A percentile compares a stretch with the other conserved stretches of the same genome.
These are phyloP conservation scores for Fragaria nilgerrensis DNA, from an alignment of 306 rosid species.

Conservation along the genomic window DNA sequence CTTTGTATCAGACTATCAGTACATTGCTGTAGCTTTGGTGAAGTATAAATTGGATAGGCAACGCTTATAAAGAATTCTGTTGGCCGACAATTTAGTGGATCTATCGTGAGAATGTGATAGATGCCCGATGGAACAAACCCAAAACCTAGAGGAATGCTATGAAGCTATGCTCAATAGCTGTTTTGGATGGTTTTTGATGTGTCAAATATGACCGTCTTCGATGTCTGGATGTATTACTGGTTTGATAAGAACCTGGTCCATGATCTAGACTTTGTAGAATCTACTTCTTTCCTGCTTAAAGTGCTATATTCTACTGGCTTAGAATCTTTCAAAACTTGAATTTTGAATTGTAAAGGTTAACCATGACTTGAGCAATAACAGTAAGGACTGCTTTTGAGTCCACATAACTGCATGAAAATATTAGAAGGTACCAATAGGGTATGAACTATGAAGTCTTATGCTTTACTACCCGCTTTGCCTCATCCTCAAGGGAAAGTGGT, in stretches of 20 bases:
- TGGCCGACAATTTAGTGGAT: neutral
- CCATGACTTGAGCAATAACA: neutral
- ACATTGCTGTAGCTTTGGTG: neutral
- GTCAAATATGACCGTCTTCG: neutral
- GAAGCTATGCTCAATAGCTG: neutral
- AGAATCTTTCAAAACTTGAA: neutral
- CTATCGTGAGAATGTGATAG: neutral
- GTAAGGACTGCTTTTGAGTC: neutral
- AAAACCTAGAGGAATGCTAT: neutral
- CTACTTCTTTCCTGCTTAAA: neutral
- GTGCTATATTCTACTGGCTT: neutral
- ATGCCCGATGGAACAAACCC: neutral
- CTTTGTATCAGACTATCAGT: neutral
- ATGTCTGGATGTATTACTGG: neutral
- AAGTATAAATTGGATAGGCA: neutral
- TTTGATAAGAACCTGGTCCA: neutral
- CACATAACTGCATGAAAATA: conserved; percentile 3
- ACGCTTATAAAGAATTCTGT: neutral
- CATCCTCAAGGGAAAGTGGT: neutral
- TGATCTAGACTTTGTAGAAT: neutral
- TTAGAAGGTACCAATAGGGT: neutral
- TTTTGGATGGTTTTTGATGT: neutral
- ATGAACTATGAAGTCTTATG: too few species aligned
- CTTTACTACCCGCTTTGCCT: neutral
- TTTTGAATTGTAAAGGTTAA: conserved; percentile 1